Evolutionary conservation across 129 eudicot genomes (phyloP), one percentile per base, ranked within the genome.

Genomic region (Flaveria robusta): DNA sequence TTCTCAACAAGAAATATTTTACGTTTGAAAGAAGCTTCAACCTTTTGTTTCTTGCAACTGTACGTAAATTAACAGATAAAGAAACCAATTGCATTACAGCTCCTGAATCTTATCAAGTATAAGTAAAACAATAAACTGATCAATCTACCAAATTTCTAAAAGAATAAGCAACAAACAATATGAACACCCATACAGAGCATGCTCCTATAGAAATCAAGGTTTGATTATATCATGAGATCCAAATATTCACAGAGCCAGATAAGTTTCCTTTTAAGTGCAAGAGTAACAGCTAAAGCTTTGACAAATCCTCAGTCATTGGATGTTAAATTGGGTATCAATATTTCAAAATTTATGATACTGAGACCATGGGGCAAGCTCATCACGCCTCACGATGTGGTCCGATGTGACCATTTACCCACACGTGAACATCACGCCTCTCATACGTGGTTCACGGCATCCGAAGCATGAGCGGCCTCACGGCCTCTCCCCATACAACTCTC

Each of bases 21-120:
- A 42, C 58, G 68, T 14, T 62, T n/a, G 56, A 39, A 14, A 77
- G 65, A n/a, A 43, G 63, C 81, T 55, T 77, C 62, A 77, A 70
- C 69, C 45, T 43, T 69, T 43, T 45, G 60, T 19, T 54, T 58
- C 27, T 24, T 1, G 16, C n/a, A 62, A 60, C 50, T 4, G 45
- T 51, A 37, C 69, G 78, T 62, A 41, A n/a, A 72, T 79, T 64
- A 63, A 64, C 67, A 72, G 11, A 64, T 65, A 26, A 54, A 16
- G 2, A 74, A 74, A 16, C 66, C 39, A 29, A 3, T 29, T 29
- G 4, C 34, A 29, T 29, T 29, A 29, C 3, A 29, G 5, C 34
- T 29, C 43, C 12, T 62, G 11, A 27, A 39, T 66, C 47, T 34
- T 66, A 29, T 27, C 37, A 63, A 63, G 4, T 43, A 63, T 14